Evolutionary conservation across 805 yeast species (phyloP), one percentile per base, ranked within the genome.

Genomic region (Pichia phayaonensis): DNA sequence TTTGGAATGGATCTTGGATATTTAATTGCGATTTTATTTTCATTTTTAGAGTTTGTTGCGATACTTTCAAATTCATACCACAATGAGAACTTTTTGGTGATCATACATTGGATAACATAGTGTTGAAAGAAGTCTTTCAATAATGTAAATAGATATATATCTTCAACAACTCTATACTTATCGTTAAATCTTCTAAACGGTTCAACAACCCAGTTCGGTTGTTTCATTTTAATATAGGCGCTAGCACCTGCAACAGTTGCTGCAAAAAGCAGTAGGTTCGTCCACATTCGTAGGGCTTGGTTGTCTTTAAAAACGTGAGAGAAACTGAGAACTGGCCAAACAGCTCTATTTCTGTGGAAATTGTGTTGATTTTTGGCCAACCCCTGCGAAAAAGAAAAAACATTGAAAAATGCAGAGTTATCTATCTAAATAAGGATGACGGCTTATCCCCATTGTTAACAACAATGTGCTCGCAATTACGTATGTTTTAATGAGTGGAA

Each of bases 31-130:
- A 66, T 60, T 39, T 72, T 72, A 55, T 80, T 65, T 5, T 84
- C 80, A 54, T 76, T 59, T 49, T 67, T 63, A 12, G 34, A 10
- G 20, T 22, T 40, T 24, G 60, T 49, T 4, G 75, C 90, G n/a
- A 76, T 66, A 26, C 67, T 56, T 57, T 85, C 95, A 57, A 89
- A 80, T 18, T 68, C 56, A 63, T 86, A 83, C 90, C 94, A 89
- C 59, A 76, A 75, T 58, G 83, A 81, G 47, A 83, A 79, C 49
- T 65, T 69, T 40, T 72, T 73, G 24, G 72, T 59, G 40, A 61
- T 60, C 15, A 63, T 58, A 46, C 57, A 53, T 23, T 62, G 62
- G 56, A 66, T 66, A 11, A 70, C 63, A 56, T 74, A 82, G 2
- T 72, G 72, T 13, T 72, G 50, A 4, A 75, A 75, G 31, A 65